Conservation (phyloP, 352 stramenopile genomes). For the Globisporangium echinulatum region DNA sequence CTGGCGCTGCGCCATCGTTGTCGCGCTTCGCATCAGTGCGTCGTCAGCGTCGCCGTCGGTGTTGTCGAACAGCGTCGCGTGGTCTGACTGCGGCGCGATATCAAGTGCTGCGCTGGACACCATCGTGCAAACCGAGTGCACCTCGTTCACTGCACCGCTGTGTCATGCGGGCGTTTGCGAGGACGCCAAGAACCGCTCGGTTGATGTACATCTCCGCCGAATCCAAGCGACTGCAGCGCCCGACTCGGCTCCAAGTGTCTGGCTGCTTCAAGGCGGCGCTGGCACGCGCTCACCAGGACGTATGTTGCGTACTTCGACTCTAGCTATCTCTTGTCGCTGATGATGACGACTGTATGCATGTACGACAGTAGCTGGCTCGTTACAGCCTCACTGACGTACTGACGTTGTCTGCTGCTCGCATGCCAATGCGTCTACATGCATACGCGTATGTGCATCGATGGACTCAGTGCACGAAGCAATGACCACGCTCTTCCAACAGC, state of each 20-base stretch:
- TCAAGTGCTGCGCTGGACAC: constrained; percentile 18
- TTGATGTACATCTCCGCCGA: constrained; percentile 44
- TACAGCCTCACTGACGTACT: background rate
- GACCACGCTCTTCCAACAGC: constrained; percentile 24
- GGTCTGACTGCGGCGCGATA: constrained; percentile 40
- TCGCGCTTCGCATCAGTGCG: no score
- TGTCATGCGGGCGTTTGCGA: constrained; percentile 34
- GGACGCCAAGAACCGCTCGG: constrained; percentile 19
- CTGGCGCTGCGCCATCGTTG: no score
- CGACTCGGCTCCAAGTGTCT: constrained; percentile 18
- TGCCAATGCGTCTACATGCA: no score
- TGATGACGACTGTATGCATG: no score
- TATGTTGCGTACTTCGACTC: constrained; percentile 11
- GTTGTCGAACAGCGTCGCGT: constrained; percentile 16
- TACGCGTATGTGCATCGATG: background rate
- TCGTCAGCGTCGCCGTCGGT: no score
- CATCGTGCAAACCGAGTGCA: constrained; percentile 20
- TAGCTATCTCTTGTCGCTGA: background rate
- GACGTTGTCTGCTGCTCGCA: background rate
- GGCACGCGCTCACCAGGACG: constrained; percentile 26
- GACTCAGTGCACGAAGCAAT: constrained; percentile 32
- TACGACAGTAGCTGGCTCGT: background rate
- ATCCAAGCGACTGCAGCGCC: constrained; percentile 12
- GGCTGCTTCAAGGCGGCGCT: constrained; percentile 41
- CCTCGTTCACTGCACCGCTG: constrained; percentile 25